Evolutionary conservation across 2,329 filamentous ascomycete species (phyloP), one percentile per base, ranked within the genome.

Genomic region (Venturia carpophila): DNA sequence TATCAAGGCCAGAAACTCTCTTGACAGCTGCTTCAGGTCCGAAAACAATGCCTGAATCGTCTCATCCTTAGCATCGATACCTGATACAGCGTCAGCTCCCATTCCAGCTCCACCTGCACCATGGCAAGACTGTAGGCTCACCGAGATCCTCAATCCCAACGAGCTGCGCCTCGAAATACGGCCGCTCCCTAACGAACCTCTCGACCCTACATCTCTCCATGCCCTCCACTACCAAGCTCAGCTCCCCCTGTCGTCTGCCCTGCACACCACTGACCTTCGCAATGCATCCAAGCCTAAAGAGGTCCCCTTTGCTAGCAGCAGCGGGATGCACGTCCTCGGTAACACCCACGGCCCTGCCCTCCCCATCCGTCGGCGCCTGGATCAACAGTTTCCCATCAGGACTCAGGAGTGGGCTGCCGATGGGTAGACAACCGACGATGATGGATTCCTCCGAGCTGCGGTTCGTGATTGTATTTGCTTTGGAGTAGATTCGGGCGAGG

Each of bases 161-260:
- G 85, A 96, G 85, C 70, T 89, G 88, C 58, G 87, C 92, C 77
- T 96, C 92, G 69, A 96, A 92, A 73, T 90, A 96, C 1, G 92
- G 91, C 64, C 87, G 84, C 69, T 96, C 90, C 73, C 90, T 87
- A 45, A 85, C 82, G 60, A 94, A 77, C 71, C 86, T 87, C 63
- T 91, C 88, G 43, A 97, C 78, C 68, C 84, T 84, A 68, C 97
- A 87, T 49, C 94, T 84, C 68, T 87, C 83, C 21, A 90, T 82
- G 19, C 94, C 94, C 75, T 97, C 92, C 1, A 99, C 91, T 5
- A 96, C 82, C 63, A 99, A 77, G 66, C 87, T 87, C 71, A 96
- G 87, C 73, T 97, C 79, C 41, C 78, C 79, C 62, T 77, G 74
- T 58, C 77, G 70, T 65, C 78, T 70, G 2, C 79, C 79, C 68